Evolutionary conservation across 495 filamentous ascomycete genomes (phyloP), one percentile per base, ranked within the genome.

Genomic region (Aspergillus baeticus): DNA sequence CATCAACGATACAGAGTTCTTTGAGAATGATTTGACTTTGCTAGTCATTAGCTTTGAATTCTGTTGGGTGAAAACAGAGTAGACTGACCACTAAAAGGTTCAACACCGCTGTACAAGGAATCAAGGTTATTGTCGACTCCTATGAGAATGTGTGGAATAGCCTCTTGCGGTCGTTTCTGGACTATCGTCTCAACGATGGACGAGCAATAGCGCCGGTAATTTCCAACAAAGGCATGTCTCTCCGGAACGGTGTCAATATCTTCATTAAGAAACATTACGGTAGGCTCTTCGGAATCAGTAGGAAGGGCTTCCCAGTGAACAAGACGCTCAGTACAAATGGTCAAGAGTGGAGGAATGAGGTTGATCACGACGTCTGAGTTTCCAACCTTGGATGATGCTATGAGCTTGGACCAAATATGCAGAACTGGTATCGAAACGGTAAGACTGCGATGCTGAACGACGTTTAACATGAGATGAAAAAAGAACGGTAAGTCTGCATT

Each of bases 171-270:
- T 56, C 87, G 83, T 55, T 87, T 84, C 42, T 87, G 78, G 15
- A 92, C 89, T 46, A 97, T 89, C 26, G 77, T 79, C 69, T 97
- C 92, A 44, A 98, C 88, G 5, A 96, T 83, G 31, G 86, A 84
- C 10, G 84, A 83, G 67, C 92, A 94, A 62, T 95, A 98, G 43
- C 95, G 83, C 20, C 92, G 79, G 67, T 97, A 99, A 63, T 98
- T 98, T 1, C 94, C 93, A n/a, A 98, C 81, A 67, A 99, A 99
- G 11, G 92, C 90, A 73, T 99, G 94, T 21, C 89, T 80, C 68
- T 99, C 95, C 1, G 95, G 95, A 29, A 92, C 78, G 0, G 94
- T 97, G 68, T 98, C 95, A 31, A 96, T 90, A 67, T 99, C 94
- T 57, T 96, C 91, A 47, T 89, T 73, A 6, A 99, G 80, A 55